phyloP scores from a whole-genome alignment of 2,329 filamentous ascomycete species.

The Didymella pomorum region DNA sequence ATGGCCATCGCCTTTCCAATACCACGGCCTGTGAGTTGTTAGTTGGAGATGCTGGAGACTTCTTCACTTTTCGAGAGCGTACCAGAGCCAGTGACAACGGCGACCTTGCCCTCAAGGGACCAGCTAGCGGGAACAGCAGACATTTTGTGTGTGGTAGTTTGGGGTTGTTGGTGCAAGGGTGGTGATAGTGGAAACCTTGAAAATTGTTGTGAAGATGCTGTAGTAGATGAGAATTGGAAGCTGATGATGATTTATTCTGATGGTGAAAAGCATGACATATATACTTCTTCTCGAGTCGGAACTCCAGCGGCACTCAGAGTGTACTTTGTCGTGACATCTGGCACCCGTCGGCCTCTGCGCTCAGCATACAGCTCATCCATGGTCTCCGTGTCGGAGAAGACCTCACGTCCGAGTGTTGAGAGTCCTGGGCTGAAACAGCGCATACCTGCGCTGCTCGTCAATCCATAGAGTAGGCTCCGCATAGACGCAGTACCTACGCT shows the following conservation, averaged over 20 bases:
- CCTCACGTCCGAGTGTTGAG: conserved; percentile 35
- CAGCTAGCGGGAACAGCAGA: conserved; percentile 55
- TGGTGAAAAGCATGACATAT: conserved; percentile 37
- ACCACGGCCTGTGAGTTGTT: conserved; percentile 61
- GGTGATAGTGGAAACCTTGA: conserved; percentile 13
- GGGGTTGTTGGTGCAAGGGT: conserved; percentile 24
- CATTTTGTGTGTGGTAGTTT: conserved; percentile 45
- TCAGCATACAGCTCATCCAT: conserved; percentile 32
- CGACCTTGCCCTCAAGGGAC: conserved; percentile 63
- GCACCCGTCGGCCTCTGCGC: conserved; percentile 29
- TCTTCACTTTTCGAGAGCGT: conserved; percentile 24
- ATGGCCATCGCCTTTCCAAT: conserved; percentile 72
- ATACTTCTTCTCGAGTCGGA: conserved; percentile 43
- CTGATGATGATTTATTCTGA: conserved; percentile 32
- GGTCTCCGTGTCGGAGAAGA: conserved; percentile 41
- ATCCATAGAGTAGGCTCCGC: conserved; percentile 38
- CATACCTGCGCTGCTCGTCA: conserved; percentile 34
- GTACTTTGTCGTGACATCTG: conserved; percentile 32
- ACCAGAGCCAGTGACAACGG: conserved; percentile 63
- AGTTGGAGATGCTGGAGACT: conserved; percentile 5
- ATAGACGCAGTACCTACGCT: conserved; percentile 37
- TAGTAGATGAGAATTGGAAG: conserved; percentile 24
- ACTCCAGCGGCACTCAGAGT: conserved; percentile 41
- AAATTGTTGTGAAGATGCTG: conserved; percentile 26
- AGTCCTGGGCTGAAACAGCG: conserved; percentile 39